Conservation (phyloP, 2,329 filamentous ascomycete species). For the Orbilia ellipsospora region DNA sequence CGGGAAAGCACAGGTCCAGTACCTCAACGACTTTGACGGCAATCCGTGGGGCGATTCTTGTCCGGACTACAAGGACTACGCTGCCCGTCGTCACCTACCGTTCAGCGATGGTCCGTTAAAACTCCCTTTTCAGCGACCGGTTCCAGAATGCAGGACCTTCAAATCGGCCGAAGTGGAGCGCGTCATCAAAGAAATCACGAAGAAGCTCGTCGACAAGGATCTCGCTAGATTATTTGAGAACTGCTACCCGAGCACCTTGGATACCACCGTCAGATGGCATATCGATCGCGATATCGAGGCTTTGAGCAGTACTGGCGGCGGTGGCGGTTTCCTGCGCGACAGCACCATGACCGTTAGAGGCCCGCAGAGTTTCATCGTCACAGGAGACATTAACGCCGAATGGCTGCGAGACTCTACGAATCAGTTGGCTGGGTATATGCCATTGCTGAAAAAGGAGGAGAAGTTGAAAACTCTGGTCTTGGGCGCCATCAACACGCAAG, state of each 20-base stretch:
- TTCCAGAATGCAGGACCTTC: conserved; percentile 85
- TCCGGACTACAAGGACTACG: conserved; percentile 74
- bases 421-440: conserved; percentile 89
- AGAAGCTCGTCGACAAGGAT: conserved; percentile 83
- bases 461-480: conserved; percentile 82
- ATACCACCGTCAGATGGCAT: conserved; percentile 91
- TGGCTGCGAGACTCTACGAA: conserved; percentile 95
- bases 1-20: conserved; percentile 32
- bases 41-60: conserved; percentile 66
- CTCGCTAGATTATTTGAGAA: conserved; percentile 94
- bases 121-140: conserved; percentile 87
- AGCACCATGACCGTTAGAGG: conserved; percentile 66
- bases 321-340: conserved; percentile 6
- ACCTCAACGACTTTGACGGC: conserved; percentile 53
- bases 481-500: conserved; percentile 93
- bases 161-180: conserved; percentile 85
- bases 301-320: background rate
- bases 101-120: conserved; percentile 80
- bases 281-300: conserved; percentile 63
- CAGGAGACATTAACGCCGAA: conserved; percentile 90
- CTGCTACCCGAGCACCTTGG: conserved; percentile 88
- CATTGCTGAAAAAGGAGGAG: conserved; percentile 81
- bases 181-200: conserved; percentile 84
- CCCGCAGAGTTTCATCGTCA: conserved; percentile 91
- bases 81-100: conserved; percentile 73